Base-by-base conservation (phyloP, 495 filamentous ascomycete species). In the Achaetomiella virescens region DNA sequence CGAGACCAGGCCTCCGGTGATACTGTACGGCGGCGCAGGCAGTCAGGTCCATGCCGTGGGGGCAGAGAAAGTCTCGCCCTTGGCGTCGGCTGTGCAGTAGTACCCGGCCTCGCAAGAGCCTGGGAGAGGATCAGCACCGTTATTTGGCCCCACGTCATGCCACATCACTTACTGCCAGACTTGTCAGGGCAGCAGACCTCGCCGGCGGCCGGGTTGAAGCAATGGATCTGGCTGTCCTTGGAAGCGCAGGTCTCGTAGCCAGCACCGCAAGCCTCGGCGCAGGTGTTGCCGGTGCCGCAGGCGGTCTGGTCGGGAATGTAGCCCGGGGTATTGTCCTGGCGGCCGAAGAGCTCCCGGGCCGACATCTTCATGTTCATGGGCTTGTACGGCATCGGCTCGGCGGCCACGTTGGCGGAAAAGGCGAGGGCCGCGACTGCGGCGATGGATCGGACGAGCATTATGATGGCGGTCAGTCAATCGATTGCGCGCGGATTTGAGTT, bases 61-160 rank as follows among this genome's bases (percentile, higher is more conserved):
- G 73, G 67, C 76, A 78, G 66, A 78, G 71, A 70, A 75, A 18
- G 75, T 77, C 50, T 66, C 61, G 47, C 62, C 60, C 38, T 59
- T 49, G 21, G 56, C 61, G 47, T 76, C 73, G 47, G 66, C 61
- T 2, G 74, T 64, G 65, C 76, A 78, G 64, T 74, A 78, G 65
- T 71, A 77, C 17, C 74, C 76, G 17, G 59, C 46, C 24, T 77
- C 75, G 61, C 76, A 78, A 33, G 76, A 73, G 59, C 70, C 76
- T 78, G 50, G 37, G 3, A 31, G 11, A 37, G 52, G 18, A 35
- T 48, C 49, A 50, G 60, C 18, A 42, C 33, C 11, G 20, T 0
- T n/a, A 47, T 15, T 25, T 11, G 31, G 0, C 18, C 27, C 24
- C 25, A 27, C 1, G 33, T 46, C n/a, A 54, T n/a, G n/a, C n/a